Base-by-base conservation (phyloP, 306 rosid species). In the Styphnolobium japonicum region DNA sequence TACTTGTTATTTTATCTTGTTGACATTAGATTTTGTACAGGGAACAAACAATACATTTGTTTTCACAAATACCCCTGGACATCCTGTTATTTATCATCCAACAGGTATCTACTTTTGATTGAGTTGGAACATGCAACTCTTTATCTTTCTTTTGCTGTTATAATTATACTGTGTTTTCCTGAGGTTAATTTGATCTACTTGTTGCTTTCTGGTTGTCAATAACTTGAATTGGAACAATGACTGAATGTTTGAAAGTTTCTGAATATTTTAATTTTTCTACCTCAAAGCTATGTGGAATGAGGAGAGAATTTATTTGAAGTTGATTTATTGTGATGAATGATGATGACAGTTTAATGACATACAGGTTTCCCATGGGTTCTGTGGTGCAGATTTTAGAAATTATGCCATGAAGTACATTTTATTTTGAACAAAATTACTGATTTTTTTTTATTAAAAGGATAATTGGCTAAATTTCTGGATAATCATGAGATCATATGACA, bases 41-140 rank as follows among this genome's bases (percentile, higher is more conserved):
- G 98, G 97, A 87, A 83, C 95, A 65, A 92, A 83, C 82, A 86
- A 69, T 81, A 86, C 98, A 9, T 94, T 85, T 87, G 97, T 94
- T 49, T 94, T 92, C 92, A 89, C 97, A 27, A 85, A 87, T 82
- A 85, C 60, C 66, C 48, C 90, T 40, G 97, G 93, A 16, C 80
- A 83, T 82, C 91, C 97, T 81, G 87, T 76, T 67, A 78, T 94
- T 48, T 94, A 80, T 83, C 97, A 84, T 78, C 97, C 97, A 74
- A 94, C 97, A 83, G 97, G 98, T 94, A 88, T 72, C 51, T n/a
- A n/a, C 63, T 29, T 31, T 7, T 42, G 6, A 56, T 5, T 23
- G 3, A 23, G 23, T 62, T 16, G 51, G 16, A 57, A 23, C 6
- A n/a, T 55, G 16, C 37, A 22, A 6, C 64, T n/a, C 72, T 37